phyloP scores from a whole-genome alignment of 768 basidiomycete species.

The Pluteus cervinus region DNA sequence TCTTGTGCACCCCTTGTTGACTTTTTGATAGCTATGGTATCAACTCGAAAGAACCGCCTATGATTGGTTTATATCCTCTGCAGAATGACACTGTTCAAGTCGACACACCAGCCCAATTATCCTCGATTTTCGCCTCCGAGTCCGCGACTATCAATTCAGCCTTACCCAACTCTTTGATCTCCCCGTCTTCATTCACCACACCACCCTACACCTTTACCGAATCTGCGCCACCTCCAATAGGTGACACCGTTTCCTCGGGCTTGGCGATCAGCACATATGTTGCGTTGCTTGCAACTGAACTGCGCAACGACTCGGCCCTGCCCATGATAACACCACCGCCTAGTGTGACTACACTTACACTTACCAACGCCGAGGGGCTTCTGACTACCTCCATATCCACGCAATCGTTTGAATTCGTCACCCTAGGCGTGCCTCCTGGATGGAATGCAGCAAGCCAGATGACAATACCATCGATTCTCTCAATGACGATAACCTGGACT shows the following conservation, averaged over 20 bases:
- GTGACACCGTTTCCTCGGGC: constrained; percentile 52
- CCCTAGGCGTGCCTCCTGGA: constrained; percentile 63
- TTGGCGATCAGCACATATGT: constrained; percentile 70
- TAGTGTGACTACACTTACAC: constrained; percentile 45
- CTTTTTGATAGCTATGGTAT: constrained; percentile 62
- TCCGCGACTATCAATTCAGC: constrained; percentile 64
- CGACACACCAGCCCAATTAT: constrained; percentile 34
- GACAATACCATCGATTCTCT: constrained; percentile 8
- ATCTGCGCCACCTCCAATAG: constrained; percentile 47
- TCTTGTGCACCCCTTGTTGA: constrained; percentile 1
- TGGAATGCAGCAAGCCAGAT: constrained; percentile 28
- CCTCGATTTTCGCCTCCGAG: constrained; percentile 50
- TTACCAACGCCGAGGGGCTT: constrained; percentile 51
- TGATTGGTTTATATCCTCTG: constrained; percentile 71
- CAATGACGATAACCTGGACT: neutral
- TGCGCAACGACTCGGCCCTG: constrained; percentile 45
- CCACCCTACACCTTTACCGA: constrained; percentile 68
- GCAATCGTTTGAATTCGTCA: constrained; percentile 35
- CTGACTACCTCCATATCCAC: constrained; percentile 51
- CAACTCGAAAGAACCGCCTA: constrained; percentile 62
- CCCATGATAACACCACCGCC: constrained; percentile 49
- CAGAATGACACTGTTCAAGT: constrained; percentile 36
- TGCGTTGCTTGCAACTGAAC: constrained; percentile 42
- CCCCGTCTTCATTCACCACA: constrained; percentile 58
- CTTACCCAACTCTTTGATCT: constrained; percentile 63